Base-by-base conservation (phyloP, 1,284 basidiomycete species). In the Limonomyces culmigenus region DNA sequence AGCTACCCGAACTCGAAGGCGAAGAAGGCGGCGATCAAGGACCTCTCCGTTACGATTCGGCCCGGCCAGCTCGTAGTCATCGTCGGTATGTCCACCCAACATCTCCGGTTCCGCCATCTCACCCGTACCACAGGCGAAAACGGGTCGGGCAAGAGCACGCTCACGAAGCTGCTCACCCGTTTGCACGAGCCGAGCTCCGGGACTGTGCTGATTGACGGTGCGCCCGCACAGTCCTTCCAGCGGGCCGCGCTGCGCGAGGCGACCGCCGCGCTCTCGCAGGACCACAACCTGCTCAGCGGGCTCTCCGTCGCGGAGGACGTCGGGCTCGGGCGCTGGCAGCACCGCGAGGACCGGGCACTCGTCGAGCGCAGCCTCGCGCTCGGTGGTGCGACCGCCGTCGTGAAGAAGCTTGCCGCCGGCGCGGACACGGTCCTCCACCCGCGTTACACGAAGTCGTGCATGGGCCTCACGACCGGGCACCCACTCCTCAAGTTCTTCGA, bases 221-320 rank as follows among this genome's bases (percentile, higher is more conserved):
- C 55, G 34, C 68, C 80, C 44, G 77, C 84, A 42, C 63, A 61
- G 34, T 65, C 62, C 0, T 51, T 80, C 13, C 67, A 62, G 40
- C 59, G 83, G 13, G 59, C 54, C 13, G 74, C 81, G 49, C 53
- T 84, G 12, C 60, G 80, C 21, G 64, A 66, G 18, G 63, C 69
- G 2, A 68, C 70, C 25, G 70, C 73, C 3, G 74, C 75, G 12
- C 63, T 85, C 17, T 83, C 81, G 54, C 80, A 85, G 48, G 80
- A 85, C 49, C 23, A 27, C 47, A 77, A 74, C 0, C 63, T 72
- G 45, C 84, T 83, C 47, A 78, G 78, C 1, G n/a, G n/a, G n/a
- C 57, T 85, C 33, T 74, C 77, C n/a, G 78, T 79, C 42, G n/a
- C 23, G 23, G 79, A 84, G 42, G 84, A 85, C 47, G 83, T 85